Base-by-base conservation (phyloP, 768 basidiomycete genomes). In the Baorangia bicolor region DNA sequence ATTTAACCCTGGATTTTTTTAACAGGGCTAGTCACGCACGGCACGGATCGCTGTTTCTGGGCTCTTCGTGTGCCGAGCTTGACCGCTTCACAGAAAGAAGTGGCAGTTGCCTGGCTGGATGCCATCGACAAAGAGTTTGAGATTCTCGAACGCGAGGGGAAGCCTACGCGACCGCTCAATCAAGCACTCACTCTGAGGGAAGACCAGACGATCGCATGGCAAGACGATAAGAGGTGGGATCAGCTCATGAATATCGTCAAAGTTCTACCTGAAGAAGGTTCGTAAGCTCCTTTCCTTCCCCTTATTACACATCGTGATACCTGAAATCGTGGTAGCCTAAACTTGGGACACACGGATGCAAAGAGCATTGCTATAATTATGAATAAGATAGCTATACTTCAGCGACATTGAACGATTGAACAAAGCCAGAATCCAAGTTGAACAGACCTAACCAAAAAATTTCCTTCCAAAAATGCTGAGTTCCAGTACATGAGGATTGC, bases 11-110 rank as follows among this genome's bases (percentile, higher is more conserved):
- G 13, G 9, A 2, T n/a, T 37, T 14, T 16, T 16, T 38, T 53
- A 49, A 18, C 49, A 89, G 87, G 86, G 1, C 82, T 84, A 51
- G 84, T 90, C 7, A 89, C 87, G 0, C 90, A 92, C 61, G 87
- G 74, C 6, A 81, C 81, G 9, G 90, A 92, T 61, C 75, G 84
- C 7, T 56, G 73, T 27, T 49, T 90, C 16, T 91, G 88, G 83
- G 77, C 84, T 2, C 72, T 90, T 16, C 77, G 83, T 6, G 56
- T 77, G 1, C 80, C 84, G 5, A 66, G 62, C n/a, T 66, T 92
- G 53, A 70, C 74, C 4, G 55, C 70, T 0, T 61, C 77, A 5
- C 81, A 90, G 59, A 66, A 74, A 9, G 63, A 67, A 0, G 63
- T 82, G 14, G 85, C 87, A 0, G 74, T 78, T 37, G 70, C 62